A percentile compares a stretch with the other conserved stretches of the same genome.
Conservation (phyloP, 805 yeast species). For the Kazachstania viticola region DNA sequence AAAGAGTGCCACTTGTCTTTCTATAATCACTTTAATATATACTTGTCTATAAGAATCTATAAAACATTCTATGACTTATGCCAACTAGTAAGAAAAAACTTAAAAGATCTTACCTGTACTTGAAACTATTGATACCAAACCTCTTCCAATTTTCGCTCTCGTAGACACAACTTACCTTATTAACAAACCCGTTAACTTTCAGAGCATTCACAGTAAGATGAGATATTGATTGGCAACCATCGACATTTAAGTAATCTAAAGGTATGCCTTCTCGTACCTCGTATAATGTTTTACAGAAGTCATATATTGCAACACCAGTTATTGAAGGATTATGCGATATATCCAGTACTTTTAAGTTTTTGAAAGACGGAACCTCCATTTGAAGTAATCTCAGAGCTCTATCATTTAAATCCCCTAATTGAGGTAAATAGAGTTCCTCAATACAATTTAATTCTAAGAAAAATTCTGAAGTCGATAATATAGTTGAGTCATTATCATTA, state of each 20-base stretch:
- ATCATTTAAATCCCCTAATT: constrained; percentile 17
- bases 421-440: constrained; percentile 17
- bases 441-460: constrained; percentile 9
- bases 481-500: constrained; percentile 2
- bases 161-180: constrained; percentile 18
- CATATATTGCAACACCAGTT: constrained; percentile 23
- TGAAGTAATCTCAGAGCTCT: constrained; percentile 9
- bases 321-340: constrained; percentile 22
- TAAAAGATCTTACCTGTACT: no score
- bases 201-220: constrained; percentile 19
- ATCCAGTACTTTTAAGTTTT: constrained; percentile 15
- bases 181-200: constrained; percentile 12
- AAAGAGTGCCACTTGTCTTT: no score
- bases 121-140: constrained; percentile 21
- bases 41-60: no score
- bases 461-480: constrained; percentile 9
- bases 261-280: constrained; percentile 7
- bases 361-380: constrained; percentile 6
- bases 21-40: no score
- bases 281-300: constrained; percentile 13
- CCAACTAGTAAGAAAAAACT: no score
- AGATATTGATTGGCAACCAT: constrained; percentile 21
- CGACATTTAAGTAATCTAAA: constrained; percentile 13
- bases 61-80: no score
- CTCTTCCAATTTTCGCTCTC: constrained; percentile 22